Evolutionary conservation across 805 yeast species (phyloP), one percentile per base, ranked within the genome.

Genomic region (Brettanomyces bruxellensis): DNA sequence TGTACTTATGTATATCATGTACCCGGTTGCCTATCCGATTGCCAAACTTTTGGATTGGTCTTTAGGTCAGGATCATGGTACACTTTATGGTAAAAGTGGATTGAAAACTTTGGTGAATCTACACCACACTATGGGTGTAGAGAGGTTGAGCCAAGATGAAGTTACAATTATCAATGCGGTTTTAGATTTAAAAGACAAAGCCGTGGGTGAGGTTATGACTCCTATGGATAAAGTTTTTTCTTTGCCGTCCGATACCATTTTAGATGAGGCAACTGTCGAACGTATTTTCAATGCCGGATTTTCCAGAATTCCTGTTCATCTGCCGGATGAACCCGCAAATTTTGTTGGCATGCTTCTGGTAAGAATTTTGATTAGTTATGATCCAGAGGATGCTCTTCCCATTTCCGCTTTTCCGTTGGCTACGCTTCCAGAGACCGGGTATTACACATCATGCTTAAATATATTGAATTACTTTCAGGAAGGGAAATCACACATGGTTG

Each of bases 401-500:
- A 93, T 93, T 30, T 86, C 95, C 1, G 79, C 89, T 11, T 91
- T 91, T 71, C 96, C 98, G 6, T 73, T 91, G 56, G 98, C 98
- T 2, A 93, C 98, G 0, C 73, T 91, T 41, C 99, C 99, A 0
- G 98, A 91, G 67, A 91, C 99, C 0, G 79, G 84, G 2, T 83
- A 87, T 23, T 89, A 84, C 45, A 90, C 98, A 4, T 88, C 96
- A 5, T 91, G 98, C 64, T 72, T 91, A 60, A 91, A 93, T 65
- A 90, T 91, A 54, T 73, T 91, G 59, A 91, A 91, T 65, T 91
- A 91, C 67, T 91, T 93, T 73, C 99, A 91, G 65, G 97, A 91
- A 64, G 99, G 99, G 50, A 90, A 89, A 65, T 83, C 95, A 1
- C 99, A 91, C 66, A 91, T 91, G 99, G 91, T 93, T 57, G 81